These are phyloP conservation scores for Groenewaldozyma sp. DNA, from an alignment of 1,139 yeast genomes.

Conservation along the genomic window DNA sequence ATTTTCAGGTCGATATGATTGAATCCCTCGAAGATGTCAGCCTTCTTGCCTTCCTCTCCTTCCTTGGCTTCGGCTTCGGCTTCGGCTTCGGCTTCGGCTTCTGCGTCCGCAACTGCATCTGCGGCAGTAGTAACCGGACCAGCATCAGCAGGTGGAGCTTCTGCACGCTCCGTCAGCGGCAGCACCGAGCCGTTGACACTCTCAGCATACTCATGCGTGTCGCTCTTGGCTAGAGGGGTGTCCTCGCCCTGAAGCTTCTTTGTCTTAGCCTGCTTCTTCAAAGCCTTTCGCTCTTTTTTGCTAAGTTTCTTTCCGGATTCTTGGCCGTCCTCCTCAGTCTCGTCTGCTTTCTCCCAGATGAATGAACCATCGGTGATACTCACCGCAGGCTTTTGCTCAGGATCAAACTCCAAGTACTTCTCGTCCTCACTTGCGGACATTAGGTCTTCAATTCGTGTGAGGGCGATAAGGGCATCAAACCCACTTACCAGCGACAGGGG, in stretches of 20 bases:
- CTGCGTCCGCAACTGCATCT: conserved; percentile 2
- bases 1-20: conserved; percentile 37
- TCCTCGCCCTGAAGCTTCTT: conserved; percentile 22
- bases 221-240: conserved; percentile 18
- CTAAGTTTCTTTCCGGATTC: conserved; percentile 3
- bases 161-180: conserved; percentile 27
- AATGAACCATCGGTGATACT: conserved; percentile 46
- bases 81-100: conserved; percentile 3
- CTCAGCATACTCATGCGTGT: conserved; percentile 27
- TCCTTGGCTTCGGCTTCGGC: conserved; percentile 14
- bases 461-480: conserved; percentile 60
- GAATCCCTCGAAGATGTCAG: conserved; percentile 34
- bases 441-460: conserved; percentile 48
- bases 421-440: conserved; percentile 37
- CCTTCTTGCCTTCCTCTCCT: conserved; percentile 12
- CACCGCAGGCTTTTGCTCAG: conserved; percentile 31
- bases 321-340: conserved; percentile 15
- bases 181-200: conserved; percentile 12
- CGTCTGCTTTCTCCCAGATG: conserved; percentile 54
- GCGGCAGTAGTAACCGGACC: conserved; percentile 32
- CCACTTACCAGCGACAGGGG: conserved; percentile 58
- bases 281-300: conserved; percentile 1
- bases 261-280: conserved; percentile 14
- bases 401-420: conserved; percentile 27
- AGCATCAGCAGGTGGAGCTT: no score